Evolutionary conservation across 768 basidiomycete species (phyloP).

Genomic region (Serendipita sp.): DNA sequence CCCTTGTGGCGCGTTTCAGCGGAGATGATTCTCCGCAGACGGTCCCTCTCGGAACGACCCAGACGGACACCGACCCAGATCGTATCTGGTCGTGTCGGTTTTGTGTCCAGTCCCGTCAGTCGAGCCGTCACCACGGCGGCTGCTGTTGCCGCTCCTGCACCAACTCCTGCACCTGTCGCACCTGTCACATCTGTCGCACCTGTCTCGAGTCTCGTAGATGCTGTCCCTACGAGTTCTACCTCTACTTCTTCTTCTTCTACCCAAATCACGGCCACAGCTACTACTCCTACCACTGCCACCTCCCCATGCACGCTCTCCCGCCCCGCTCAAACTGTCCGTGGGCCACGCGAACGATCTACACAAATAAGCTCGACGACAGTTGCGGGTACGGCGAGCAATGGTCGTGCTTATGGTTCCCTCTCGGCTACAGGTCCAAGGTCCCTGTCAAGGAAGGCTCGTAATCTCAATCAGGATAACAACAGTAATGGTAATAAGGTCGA

Average conservation of each 20-base stretch:
- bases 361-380: neutral
- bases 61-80: neutral
- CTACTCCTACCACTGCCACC: neutral
- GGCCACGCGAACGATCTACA: conserved; percentile 2
- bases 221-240: neutral
- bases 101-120: no score
- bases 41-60: neutral
- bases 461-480: neutral
- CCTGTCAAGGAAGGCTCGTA: neutral
- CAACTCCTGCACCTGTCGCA: no score
- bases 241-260: neutral
- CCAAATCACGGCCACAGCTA: neutral
- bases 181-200: no score
- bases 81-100: no score
- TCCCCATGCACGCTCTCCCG: neutral
- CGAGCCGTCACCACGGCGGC: no score
- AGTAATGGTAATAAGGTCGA: no score
- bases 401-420: neutral
- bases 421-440: neutral
- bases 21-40: conserved; percentile 3
- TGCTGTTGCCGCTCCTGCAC: no score
- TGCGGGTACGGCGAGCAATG: neutral
- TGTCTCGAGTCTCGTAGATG: neutral
- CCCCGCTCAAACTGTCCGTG: neutral
- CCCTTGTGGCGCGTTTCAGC: conserved; percentile 2